Base-by-base conservation (phyloP, 2,329 filamentous ascomycete species). In the Pseudocercospora vitis region DNA sequence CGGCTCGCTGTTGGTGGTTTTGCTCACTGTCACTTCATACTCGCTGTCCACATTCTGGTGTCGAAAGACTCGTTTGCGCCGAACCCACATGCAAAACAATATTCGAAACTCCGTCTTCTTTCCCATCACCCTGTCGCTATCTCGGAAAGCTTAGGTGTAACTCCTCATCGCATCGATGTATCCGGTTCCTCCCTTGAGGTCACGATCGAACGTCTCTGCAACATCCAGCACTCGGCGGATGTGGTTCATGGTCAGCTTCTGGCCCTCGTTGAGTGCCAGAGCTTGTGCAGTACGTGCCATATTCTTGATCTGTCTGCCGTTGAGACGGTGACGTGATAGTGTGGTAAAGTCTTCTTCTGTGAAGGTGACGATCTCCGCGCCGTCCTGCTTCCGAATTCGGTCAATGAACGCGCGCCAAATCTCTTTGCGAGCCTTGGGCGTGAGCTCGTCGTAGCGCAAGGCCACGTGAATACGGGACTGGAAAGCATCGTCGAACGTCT, bases 401-500 rank as follows among this genome's bases (percentile, higher is more conserved):
- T 87, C 83, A 32, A 96, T 77, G 71, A 95, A 95, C 73, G 91
- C 86, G 71, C 85, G 85, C 83, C 92, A 95, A 40, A 96, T 88
- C 56, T 83, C 80, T 63, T 84, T 85, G 73, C 88, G 87, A 8
- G 90, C 89, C 64, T 86, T 86, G 4, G 74, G 70, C 32, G 84
- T 84, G 7, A 95, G 78, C 45, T 87, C 83, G 32, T 88, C 87
- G 71, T 95, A 96, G 23, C 87, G 81, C 7, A 96, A 76, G 0
- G 89, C 88, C 63, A 95, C 86, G 69, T 95, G 89, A 57, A 95
- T 95, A 19, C 91, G 83, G 7, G 85, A 89, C 68, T 94, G 88
- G 77, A 95, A 95, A 0, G 91, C 91, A 57, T 94, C 89, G 63
- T 96, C 91, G 65, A 96, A 95, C 0, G 88, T 91, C 74, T 87